phyloP scores from a whole-genome alignment of 495 filamentous ascomycete genomes.

The Tuber calosporum region DNA sequence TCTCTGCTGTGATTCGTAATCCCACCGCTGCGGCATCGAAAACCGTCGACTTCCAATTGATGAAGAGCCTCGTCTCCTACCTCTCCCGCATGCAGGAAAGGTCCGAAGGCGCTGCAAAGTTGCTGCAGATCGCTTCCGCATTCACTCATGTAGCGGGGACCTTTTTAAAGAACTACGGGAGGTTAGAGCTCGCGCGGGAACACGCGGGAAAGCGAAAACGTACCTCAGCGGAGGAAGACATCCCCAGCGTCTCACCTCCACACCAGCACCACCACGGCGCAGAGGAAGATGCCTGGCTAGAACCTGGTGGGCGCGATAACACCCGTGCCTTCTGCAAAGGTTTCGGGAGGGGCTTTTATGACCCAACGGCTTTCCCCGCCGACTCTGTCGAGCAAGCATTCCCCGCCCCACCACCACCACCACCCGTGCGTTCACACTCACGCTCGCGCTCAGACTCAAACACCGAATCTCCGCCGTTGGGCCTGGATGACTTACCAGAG shows the following conservation, averaged over 20 bases:
- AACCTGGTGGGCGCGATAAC: slow-evolving; percentile 2
- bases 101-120: slow-evolving; percentile 35
- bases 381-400: slow-evolving; percentile 18
- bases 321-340: slow-evolving; percentile 1
- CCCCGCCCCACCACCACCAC: background rate
- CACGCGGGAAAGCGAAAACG: slow-evolving; percentile 29
- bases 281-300: slow-evolving; percentile 17
- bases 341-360: slow-evolving; percentile 13
- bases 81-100: slow-evolving; percentile 29
- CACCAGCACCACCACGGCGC: background rate
- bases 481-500: slow-evolving; percentile 2
- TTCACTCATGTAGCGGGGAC: slow-evolving; percentile 40
- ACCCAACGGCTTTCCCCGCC: slow-evolving; percentile 18
- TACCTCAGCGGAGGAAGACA: slow-evolving; percentile 9
- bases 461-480: slow-evolving; percentile 17
- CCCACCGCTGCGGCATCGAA: slow-evolving; percentile 43
- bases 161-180: slow-evolving; percentile 39
- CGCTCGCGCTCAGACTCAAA: slow-evolving; percentile 5
- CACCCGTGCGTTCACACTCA: background rate
- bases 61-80: slow-evolving; percentile 38
- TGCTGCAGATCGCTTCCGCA: slow-evolving; percentile 38
- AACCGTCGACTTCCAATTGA: slow-evolving; percentile 29
- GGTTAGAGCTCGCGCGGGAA: slow-evolving; percentile 28
- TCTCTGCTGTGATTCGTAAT: slow-evolving; percentile 47
- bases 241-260: background rate